Base-by-base conservation (phyloP, 139 green algal species). In the Auxenochlorella protothecoides region DNA sequence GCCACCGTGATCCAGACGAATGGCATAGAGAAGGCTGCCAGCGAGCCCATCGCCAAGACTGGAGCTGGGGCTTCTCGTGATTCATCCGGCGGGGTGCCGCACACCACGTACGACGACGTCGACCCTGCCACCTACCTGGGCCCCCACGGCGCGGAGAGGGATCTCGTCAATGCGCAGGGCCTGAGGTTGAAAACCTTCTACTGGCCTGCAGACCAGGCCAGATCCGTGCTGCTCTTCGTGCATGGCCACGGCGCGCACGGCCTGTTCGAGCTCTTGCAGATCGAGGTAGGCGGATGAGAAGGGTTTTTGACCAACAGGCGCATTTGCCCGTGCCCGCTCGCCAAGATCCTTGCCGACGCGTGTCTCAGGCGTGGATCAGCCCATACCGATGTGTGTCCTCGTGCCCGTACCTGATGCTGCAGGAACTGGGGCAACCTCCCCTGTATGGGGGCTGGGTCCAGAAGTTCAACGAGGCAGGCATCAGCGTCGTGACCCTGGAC, bases 401-500 rank as follows among this genome's bases (percentile, higher is more conserved):
- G 27, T 44, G 27, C 27, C 27, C 27, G 27, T 44, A 44, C 27
- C 27, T 44, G 27, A 44, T 44, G 27, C 27, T 44, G 27, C 27
- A 44, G 27, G 27, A 44, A 44, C 27, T 44, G 27, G 27, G 27
- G 27, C 27, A 44, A 44, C 27, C 27, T 44, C 78, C 76, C 5
- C 5, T 75, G 3, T 95, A 95, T 72, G 65, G 56, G 2, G 82
- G 80, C 7, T 92, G 85, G 88, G 80, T 92, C 15, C 59, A 87
- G 69, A 44, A 65, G 4, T 76, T 88, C 15, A 95, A 95, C 67
- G 10, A 68, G 6, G 72, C 72, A 3, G 87, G 89, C 63, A 89
- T 84, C 66, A 81, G 76, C 15, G 80, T 89, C 6, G 79, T 69
- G 52, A 81, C 82, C n/a, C 73, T 91, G 6, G 89, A 94, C 79